Evolutionary conservation across 1,284 basidiomycete species (phyloP), one percentile per base, ranked within the genome.

Genomic region (Uromyces viciae-fabae): DNA sequence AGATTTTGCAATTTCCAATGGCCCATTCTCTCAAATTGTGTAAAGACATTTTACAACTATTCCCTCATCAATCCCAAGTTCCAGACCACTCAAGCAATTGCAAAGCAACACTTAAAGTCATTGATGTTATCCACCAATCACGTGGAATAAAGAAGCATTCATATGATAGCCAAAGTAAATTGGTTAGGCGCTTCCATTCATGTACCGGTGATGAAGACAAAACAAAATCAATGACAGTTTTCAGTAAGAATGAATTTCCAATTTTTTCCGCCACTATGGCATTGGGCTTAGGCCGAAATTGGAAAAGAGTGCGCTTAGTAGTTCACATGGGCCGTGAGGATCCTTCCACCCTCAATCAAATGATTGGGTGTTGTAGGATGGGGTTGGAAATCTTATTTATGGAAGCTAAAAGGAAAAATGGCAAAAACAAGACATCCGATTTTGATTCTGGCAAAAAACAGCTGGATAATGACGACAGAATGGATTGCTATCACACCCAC

Each of bases 271-370:
- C 38, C 46, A 71, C 60, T 19, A 64, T 64, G 60, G 60, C 60
- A 31, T 33, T 64, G n/a, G 22, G 60, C 22, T 64, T 64, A 71
- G 68, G 68, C 25, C 38, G 46, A n/a, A 73, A 73, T 49, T 56
- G 43, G 43, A 73, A 69, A 33, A 9, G 40, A 25, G 68, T 71
- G 17, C 19, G 40, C 17, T 71, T 36, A 42, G 68, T 71, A 19
- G 25, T 71, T 17, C 40, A 46, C 33, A 49, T 71, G 40, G 68
- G 68, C 46, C 40, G 40, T 42, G 46, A 28, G 31, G 68, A 71
- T 46, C 68, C 68, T 2, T 71, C 40, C 15, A 71, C 68, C 14
- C 40, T 71, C 22, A 71, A 28, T 22, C 68, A 71, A n/a, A 60
- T 60, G 58, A 60, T 60, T 25, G 58, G 19, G 36, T 25, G 19